Conservation (phyloP, 495 filamentous ascomycete species). For the Aspergillus nidulans region DNA sequence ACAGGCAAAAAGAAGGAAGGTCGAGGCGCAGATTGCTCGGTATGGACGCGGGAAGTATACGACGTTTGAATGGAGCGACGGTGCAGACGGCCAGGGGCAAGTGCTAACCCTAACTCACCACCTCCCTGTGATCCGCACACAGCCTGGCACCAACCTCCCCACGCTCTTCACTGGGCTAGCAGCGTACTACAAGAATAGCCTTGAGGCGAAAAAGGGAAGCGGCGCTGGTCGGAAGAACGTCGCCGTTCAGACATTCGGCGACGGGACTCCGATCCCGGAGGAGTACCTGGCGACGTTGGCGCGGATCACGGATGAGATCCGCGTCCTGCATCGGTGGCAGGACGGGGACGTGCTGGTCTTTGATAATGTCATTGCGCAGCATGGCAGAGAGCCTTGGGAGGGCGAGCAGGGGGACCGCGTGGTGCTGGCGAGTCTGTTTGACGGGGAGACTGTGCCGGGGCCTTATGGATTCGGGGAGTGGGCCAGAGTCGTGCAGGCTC, state of each 20-base stretch:
- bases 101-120: conserved; percentile 37
- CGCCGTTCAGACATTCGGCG: conserved; percentile 37
- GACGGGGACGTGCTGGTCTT: conserved; percentile 41
- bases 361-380: conserved; percentile 46
- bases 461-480: conserved; percentile 40
- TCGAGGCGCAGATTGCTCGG: conserved; percentile 49
- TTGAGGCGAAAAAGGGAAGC: conserved; percentile 15
- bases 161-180: conserved; percentile 50
- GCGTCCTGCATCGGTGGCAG: conserved; percentile 40
- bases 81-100: not conserved
- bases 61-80: conserved; percentile 48
- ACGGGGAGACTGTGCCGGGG: conserved; percentile 39
- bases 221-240: conserved; percentile 14
- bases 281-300: conserved; percentile 42
- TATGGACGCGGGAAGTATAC: conserved; percentile 30
- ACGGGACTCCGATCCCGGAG: conserved; percentile 49
- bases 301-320: conserved; percentile 46
- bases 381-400: conserved; percentile 44
- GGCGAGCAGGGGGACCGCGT: conserved; percentile 42
- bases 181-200: conserved; percentile 38
- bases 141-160: conserved; percentile 44
- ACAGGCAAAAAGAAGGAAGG: conserved; percentile 37
- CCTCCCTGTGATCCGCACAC: conserved; percentile 44
- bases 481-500: conserved; percentile 44
- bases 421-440: conserved; percentile 42